Conservation (phyloP, 2,329 filamentous ascomycete genomes). For the Phyllosticta capitalensis region DNA sequence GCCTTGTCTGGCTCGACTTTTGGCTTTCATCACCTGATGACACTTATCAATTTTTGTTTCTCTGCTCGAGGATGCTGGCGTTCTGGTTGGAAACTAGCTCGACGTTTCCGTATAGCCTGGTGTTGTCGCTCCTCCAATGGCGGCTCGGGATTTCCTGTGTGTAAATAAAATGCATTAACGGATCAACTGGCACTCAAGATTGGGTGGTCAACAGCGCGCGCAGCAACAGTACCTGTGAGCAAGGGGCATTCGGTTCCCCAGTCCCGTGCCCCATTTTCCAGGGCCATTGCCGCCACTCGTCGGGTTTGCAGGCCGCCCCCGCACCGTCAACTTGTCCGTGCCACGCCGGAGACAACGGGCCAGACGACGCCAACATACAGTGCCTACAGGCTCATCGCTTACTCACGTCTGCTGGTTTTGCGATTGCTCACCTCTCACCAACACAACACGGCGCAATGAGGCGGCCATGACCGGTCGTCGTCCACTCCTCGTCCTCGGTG, state of each 20-base stretch:
- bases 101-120: neutral
- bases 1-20: neutral
- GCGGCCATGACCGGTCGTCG: neutral
- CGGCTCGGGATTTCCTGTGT: neutral
- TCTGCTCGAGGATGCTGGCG: neutral
- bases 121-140: neutral
- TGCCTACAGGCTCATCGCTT: neutral
- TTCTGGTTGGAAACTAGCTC: neutral
- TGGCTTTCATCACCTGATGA: neutral
- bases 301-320: neutral
- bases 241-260: neutral
- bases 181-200: neutral
- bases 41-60: neutral
- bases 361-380: neutral
- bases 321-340: neutral
- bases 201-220: neutral
- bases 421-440: constrained; percentile 6
- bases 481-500: neutral
- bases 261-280: neutral
- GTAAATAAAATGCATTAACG: neutral
- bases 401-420: neutral
- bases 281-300: neutral
- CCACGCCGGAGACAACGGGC: neutral
- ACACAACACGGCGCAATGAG: neutral
- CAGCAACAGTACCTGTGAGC: constrained; percentile 2